A percentile compares a stretch with the other conserved stretches of the same genome.
Evolutionary conservation across 1,284 basidiomycete species (phyloP).

Genomic region (Apiotrichum sp.): DNA sequence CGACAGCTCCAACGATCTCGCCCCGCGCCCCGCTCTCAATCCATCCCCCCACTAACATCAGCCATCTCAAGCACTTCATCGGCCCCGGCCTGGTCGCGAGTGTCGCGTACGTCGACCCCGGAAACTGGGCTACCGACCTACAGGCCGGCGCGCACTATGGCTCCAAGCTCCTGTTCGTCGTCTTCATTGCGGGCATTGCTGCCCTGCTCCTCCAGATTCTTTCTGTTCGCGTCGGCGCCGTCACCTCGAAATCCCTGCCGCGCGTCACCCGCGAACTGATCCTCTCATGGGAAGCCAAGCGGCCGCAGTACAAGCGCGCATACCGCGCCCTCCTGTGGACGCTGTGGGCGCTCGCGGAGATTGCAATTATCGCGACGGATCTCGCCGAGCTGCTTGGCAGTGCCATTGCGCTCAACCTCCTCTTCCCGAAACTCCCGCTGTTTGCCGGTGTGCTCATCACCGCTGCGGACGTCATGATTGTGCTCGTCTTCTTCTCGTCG

Average conservation of each 20-base stretch:
- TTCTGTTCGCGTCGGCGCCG: conserved; percentile 51
- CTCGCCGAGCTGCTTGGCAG: conserved; percentile 65
- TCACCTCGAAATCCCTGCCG: conserved; percentile 40
- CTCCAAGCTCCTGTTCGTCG: conserved; percentile 78
- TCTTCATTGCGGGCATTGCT: conserved; percentile 75
- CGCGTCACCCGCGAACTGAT: conserved; percentile 61
- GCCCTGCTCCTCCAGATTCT: conserved; percentile 51
- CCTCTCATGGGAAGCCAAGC: conserved; percentile 60
- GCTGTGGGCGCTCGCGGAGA: conserved; percentile 58
- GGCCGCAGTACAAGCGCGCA: conserved; percentile 56
- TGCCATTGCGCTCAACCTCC: conserved; percentile 69
- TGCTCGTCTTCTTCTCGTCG: conserved; percentile 43
- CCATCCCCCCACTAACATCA: conserved; percentile 5
- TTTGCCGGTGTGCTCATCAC: conserved; percentile 80
- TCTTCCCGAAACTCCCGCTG: conserved; percentile 72
- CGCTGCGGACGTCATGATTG: conserved; percentile 70
- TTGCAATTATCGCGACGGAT: conserved; percentile 69
- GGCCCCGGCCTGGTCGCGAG: conserved; percentile 47
- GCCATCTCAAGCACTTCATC: conserved; percentile 43
- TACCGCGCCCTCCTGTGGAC: conserved; percentile 46
- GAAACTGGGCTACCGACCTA: conserved; percentile 38
- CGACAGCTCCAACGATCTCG: too few relatives aligned
- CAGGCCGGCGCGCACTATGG: conserved; percentile 66
- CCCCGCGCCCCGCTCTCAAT: too few relatives aligned
- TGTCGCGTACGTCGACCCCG: conserved; percentile 46